These are phyloP conservation scores for Allium cepa DNA, from an alignment of 106 monocot species.

Conservation along the genomic window DNA sequence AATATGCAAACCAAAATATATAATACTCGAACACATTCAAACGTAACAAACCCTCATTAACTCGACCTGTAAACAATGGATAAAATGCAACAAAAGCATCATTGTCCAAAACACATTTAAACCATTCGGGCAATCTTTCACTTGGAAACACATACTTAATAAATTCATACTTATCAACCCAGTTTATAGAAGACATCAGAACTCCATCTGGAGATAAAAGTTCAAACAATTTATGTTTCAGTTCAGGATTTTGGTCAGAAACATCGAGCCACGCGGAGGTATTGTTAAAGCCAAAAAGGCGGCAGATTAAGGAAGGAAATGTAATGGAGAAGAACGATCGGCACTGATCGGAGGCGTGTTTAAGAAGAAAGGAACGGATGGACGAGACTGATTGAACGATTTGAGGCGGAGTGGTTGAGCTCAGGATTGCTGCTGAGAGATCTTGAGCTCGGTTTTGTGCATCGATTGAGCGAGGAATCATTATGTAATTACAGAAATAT, in stretches of 20 bases:
- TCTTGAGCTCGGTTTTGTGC: constrained; percentile 42
- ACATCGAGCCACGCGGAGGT: constrained; percentile 51
- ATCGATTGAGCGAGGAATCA: constrained; percentile 23
- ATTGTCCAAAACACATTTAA: constrained; percentile 32
- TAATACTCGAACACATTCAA: constrained; percentile 83
- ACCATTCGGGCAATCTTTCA: constrained; percentile 89
- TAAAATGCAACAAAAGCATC: constrained; percentile 26
- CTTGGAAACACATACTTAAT: constrained; percentile 60
- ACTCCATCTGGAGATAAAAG: constrained; percentile 58
- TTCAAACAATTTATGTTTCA: constrained; percentile 27
- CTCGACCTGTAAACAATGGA: constrained; percentile 44
- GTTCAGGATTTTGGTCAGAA: constrained; percentile 27
- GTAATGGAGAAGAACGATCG: constrained; percentile 80
- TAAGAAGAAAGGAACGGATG: constrained; percentile 48
- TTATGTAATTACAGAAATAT: background rate
- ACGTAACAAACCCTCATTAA: constrained; percentile 54
- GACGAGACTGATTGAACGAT: constrained; percentile 39
- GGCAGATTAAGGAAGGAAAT: constrained; percentile 66
- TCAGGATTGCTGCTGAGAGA: constrained; percentile 43
- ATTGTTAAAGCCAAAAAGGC: constrained; percentile 74
- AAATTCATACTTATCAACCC: constrained; percentile 45
- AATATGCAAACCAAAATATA: constrained; percentile 93
- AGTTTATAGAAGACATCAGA: constrained; percentile 40
- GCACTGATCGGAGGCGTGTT: constrained; percentile 42
- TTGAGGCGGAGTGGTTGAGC: constrained; percentile 30